Percentiles rank a stretch among this genome's conserved stretches.
Conservation (phyloP, 306 rosid species). For the Spatholobus suberectus region DNA sequence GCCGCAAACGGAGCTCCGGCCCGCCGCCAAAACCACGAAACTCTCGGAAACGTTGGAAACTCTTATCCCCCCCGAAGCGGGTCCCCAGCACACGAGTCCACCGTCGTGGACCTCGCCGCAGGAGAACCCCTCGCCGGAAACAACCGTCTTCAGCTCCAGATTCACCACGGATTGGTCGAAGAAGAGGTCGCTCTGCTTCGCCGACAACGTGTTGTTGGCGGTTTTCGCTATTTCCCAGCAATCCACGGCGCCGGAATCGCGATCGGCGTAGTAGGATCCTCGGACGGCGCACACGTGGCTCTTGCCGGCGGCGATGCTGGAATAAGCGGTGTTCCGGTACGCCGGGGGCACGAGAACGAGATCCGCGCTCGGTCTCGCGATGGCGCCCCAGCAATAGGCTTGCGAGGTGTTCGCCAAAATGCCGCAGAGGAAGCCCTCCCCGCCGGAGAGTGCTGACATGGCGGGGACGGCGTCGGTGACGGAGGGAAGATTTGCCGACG, state of each 20-base stretch:
- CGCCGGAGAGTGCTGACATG: slow-evolving; percentile 91
- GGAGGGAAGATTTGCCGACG: slow-evolving; percentile 37
- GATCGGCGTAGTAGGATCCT: slow-evolving; percentile 75
- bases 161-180: slow-evolving; percentile 49
- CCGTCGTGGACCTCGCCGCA: slow-evolving; percentile 74
- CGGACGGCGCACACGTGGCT: slow-evolving; percentile 84
- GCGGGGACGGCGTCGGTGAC: slow-evolving; percentile 52
- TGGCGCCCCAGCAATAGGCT: slow-evolving; percentile 73
- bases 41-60: slow-evolving; percentile 57
- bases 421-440: slow-evolving; percentile 85
- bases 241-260: slow-evolving; percentile 68
- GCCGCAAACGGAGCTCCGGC: slow-evolving; percentile 70
- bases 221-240: slow-evolving; percentile 74
- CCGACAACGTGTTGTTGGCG: slow-evolving; percentile 46
- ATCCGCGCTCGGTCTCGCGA: slow-evolving; percentile 47
- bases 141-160: slow-evolving; percentile 58
- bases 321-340: slow-evolving; percentile 61
- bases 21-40: slow-evolving; percentile 63
- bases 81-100: slow-evolving; percentile 90
- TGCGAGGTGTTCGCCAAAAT: slow-evolving; percentile 77
- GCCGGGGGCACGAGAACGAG: slow-evolving; percentile 76
- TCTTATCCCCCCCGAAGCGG: slow-evolving; percentile 53
- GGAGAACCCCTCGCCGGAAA: slow-evolving; percentile 84
- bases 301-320: slow-evolving; percentile 79
- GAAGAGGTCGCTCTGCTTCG: slow-evolving; percentile 54